Evolutionary conservation across 176 grass and related monocot genomes (phyloP), one percentile per base, ranked within the genome.

Genomic region (Cymbopogon citratus): DNA sequence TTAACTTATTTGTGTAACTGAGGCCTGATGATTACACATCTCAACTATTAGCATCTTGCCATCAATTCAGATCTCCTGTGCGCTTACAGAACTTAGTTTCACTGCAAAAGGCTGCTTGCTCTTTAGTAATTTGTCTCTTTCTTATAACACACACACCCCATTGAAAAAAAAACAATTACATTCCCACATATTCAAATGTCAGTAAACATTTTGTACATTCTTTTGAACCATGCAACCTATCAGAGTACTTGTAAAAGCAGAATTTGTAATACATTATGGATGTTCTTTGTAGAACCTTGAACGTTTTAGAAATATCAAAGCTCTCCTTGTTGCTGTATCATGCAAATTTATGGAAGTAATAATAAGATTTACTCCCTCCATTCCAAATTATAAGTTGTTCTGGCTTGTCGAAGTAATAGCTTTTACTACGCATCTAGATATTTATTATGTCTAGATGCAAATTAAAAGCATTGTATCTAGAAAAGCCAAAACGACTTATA

Each of bases 21-120:
- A n/a, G n/a, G n/a, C 19, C 34, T 60, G 12, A 43, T 69, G 35
- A 64, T 79, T 67, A 3, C 80, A 29, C 12, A 69, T 80, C 36
- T 84, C 61, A 69, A 66, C 54, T 62, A 7, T 39, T 48, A 36
- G 6, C 77, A 67, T 40, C 69, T 44, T 74, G 26, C 52, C 3
- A 69, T 81, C 44, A 33, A 67, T 75, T 59, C 40, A 75, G 28
- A 69, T 69, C 31, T 69, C 19, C 73, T 78, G n/a, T 74, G 33
- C n/a, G 33, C n/a, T 74, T 48, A 18, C 38, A 29, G 24, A 84
- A 60, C 63, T 63, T 48, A 23, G 63, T 75, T 65, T 48, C 5
- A 9, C 74, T 84, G 73, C n/a, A 88, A 5, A 79, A 63, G 9
- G 40, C 27, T 9, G 21, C 7, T 51, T 80, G 49, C 21, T 76